Percentiles rank a stretch among this genome's conserved stretches.
Conservation (phyloP, 352 stramenopile species). For the Pythium volutum region DNA sequence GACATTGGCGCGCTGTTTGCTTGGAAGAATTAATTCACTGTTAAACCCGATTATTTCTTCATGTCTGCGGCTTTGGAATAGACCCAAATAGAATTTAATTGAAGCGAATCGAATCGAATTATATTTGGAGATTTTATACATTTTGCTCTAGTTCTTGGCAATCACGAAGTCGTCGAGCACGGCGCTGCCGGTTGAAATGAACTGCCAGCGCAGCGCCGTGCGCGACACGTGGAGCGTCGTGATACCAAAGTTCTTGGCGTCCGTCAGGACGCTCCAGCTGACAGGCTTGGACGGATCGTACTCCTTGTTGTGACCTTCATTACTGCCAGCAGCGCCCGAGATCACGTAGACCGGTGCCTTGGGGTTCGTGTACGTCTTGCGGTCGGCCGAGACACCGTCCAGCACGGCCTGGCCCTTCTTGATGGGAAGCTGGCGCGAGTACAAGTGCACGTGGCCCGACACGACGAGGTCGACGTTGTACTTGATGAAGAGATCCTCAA, state of each 20-base stretch:
- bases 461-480: conserved; percentile 59
- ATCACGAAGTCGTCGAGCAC: conserved; percentile 3
- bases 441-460: conserved; percentile 47
- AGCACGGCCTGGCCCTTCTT: conserved; percentile 32
- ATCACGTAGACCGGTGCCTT: conserved; percentile 53
- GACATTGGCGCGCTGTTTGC: too few relatives aligned
- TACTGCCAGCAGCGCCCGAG: conserved; percentile 27
- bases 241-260: conserved; percentile 32
- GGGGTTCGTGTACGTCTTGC: conserved; percentile 36
- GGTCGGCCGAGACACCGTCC: conserved; percentile 43
- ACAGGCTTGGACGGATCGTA: too few relatives aligned
- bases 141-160: too few relatives aligned
- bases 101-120: too few relatives aligned
- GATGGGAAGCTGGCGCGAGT: conserved; percentile 49
- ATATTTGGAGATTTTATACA: too few relatives aligned
- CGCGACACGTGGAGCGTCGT: conserved; percentile 30
- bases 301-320: conserved; percentile 20
- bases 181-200: conserved; percentile 17
- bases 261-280: conserved; percentile 20
- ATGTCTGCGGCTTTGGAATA: too few relatives aligned
- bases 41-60: too few relatives aligned
- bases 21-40: too few relatives aligned
- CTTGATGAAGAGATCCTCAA: conserved; percentile 57
- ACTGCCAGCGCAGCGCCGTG: conserved; percentile 19
- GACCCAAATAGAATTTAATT: too few relatives aligned